Evolutionary conservation across 371 early-diverging fungal species (phyloP).

Genomic region (Mortierella sp.): DNA sequence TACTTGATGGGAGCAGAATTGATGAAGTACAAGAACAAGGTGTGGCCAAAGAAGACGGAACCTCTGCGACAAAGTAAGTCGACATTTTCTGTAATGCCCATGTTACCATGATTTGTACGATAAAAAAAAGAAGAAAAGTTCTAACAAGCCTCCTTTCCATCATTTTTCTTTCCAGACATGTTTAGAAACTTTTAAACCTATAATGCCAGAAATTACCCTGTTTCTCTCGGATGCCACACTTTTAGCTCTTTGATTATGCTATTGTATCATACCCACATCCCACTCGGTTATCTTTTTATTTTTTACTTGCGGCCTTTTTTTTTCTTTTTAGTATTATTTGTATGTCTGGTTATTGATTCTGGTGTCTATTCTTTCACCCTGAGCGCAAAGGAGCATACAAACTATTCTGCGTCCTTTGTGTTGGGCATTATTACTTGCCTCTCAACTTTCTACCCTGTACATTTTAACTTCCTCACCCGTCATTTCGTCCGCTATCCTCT

Average conservation of each 20-base stretch:
- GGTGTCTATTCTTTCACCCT: constrained; percentile 8
- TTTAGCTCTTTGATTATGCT: constrained; percentile 11
- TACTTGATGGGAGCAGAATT: constrained; percentile 59
- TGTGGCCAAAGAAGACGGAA: constrained; percentile 49
- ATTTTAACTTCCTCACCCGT: constrained; percentile 14
- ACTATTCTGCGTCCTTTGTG: constrained; percentile 1
- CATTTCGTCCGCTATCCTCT: constrained; percentile 6
- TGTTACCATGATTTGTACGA: neutral
- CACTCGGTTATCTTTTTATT: neutral
- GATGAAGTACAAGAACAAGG: constrained; percentile 46
- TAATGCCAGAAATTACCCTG: neutral
- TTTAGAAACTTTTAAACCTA: constrained; percentile 31
- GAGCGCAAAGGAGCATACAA: constrained; percentile 17
- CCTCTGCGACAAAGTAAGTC: constrained; percentile 31
- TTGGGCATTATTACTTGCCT: constrained; percentile 50
- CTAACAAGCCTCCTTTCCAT: neutral
- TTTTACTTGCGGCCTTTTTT: neutral
- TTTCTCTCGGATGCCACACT: neutral
- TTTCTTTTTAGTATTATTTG: neutral
- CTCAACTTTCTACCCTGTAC: constrained; percentile 41
- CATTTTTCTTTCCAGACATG: constrained; percentile 12
- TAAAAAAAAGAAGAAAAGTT: neutral
- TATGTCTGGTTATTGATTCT: constrained; percentile 17
- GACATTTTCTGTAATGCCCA: neutral
- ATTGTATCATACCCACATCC: constrained; percentile 37